phyloP scores from a whole-genome alignment of 306 rosid genomes.

The Cicer cuneatum region DNA sequence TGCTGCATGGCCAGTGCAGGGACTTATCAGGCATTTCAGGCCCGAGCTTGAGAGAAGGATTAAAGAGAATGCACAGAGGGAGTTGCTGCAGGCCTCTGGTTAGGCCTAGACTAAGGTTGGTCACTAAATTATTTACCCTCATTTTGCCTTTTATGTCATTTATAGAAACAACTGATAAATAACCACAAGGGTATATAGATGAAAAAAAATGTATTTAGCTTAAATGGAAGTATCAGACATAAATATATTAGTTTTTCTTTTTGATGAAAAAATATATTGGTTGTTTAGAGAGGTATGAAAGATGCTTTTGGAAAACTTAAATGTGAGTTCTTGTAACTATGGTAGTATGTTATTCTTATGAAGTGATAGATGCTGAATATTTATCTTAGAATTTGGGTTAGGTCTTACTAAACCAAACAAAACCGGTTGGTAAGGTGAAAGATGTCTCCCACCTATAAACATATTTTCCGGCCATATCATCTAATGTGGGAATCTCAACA shows the following conservation, averaged over 20 bases:
- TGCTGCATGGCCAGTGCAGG: constrained; percentile 99
- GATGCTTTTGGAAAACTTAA: constrained; percentile 25
- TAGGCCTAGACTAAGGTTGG: constrained; percentile 59
- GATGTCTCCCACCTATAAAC: too few relatives aligned
- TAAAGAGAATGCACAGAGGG: constrained; percentile 85
- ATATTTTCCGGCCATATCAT: too few relatives aligned
- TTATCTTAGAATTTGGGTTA: constrained; percentile 12
- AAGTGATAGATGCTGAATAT: constrained; percentile 14
- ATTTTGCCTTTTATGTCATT: constrained; percentile 19
- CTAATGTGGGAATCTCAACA: too few relatives aligned
- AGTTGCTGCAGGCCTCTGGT: constrained; percentile 85
- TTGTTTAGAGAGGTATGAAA: constrained; percentile 12
- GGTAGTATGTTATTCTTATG: neutral
- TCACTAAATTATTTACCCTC: constrained; percentile 31
- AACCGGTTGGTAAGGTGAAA: neutral
- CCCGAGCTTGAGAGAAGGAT: constrained; percentile 99
- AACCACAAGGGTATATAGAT: neutral
- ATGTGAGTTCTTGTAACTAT: constrained; percentile 10
- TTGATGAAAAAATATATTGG: neutral
- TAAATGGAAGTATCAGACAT: constrained; percentile 37
- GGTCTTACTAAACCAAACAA: neutral
- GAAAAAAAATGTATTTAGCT: neutral
- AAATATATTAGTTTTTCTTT: constrained; percentile 1
- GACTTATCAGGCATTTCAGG: constrained; percentile 96
- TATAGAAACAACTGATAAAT: constrained; percentile 16